phyloP scores from a whole-genome alignment of 2,329 filamentous ascomycete genomes.

The Sarocladium strictum region DNA sequence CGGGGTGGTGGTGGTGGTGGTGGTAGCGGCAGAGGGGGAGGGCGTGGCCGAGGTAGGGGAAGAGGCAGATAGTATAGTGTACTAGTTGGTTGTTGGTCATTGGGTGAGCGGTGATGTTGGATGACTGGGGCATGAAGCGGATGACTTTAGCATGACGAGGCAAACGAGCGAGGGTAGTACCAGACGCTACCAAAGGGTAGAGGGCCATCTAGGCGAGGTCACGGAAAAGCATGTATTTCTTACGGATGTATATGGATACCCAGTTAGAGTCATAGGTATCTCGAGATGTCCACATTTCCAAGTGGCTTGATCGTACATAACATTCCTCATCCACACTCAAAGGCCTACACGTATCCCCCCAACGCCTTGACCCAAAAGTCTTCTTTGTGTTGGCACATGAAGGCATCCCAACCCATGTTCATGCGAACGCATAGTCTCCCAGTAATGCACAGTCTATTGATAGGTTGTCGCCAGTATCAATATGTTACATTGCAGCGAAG shows the following conservation, averaged over 20 bases:
- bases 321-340: too few species aligned
- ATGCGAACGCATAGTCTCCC: too few species aligned
- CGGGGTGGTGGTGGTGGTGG: constrained; percentile 3
- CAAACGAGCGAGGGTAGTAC: background rate
- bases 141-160: background rate
- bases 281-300: too few species aligned
- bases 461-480: background rate
- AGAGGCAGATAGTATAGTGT: constrained; percentile 10
- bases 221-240: background rate
- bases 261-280: too few species aligned
- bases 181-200: background rate
- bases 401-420: too few species aligned
- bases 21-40: constrained; percentile 15
- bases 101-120: background rate
- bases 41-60: constrained; percentile 19
- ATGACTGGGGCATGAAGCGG: background rate
- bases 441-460: background rate
- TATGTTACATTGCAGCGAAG: background rate
- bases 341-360: too few species aligned
- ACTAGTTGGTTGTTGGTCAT: too few species aligned
- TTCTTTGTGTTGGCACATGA: too few species aligned
- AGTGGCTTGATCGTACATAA: too few species aligned
- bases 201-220: background rate
- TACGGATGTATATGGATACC: background rate
- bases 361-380: too few species aligned